These are phyloP conservation scores for Penicillium sp. DNA, from an alignment of 2,329 filamentous ascomycete genomes.

Conservation along the genomic window DNA sequence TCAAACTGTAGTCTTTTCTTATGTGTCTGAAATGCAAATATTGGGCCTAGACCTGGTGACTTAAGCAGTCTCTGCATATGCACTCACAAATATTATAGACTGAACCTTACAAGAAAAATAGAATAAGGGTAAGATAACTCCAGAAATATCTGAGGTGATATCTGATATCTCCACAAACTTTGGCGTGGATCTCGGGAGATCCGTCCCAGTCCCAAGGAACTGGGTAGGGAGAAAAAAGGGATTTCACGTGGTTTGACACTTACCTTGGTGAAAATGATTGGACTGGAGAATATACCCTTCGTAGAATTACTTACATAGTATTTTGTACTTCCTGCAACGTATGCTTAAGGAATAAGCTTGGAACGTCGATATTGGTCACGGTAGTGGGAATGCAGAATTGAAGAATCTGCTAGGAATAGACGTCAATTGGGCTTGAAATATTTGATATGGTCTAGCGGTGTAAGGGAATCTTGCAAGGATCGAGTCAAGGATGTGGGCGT, in stretches of 20 bases:
- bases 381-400: not conserved
- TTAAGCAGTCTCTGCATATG: not conserved
- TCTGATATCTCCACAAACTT: not conserved
- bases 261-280: not conserved
- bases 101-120: too few species aligned
- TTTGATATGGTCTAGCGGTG: not conserved
- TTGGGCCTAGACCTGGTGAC: not conserved
- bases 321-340: not conserved
- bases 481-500: not conserved
- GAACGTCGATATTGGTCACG: not conserved
- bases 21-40: not conserved
- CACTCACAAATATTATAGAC: not conserved
- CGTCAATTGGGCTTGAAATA: not conserved
- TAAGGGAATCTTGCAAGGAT: not conserved
- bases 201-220: conserved; percentile 21
- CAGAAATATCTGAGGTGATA: not conserved
- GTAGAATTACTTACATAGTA: not conserved
- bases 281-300: not conserved
- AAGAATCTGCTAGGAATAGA: not conserved
- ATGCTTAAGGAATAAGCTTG: not conserved
- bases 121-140: too few species aligned
- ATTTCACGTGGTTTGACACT: conserved; percentile 2
- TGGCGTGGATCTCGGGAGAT: conserved; percentile 26
- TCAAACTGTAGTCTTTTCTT: not conserved
- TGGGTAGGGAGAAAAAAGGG: not conserved